Base-by-base conservation (phyloP, 306 rosid genomes). In the Casuarina equisetifolia region DNA sequence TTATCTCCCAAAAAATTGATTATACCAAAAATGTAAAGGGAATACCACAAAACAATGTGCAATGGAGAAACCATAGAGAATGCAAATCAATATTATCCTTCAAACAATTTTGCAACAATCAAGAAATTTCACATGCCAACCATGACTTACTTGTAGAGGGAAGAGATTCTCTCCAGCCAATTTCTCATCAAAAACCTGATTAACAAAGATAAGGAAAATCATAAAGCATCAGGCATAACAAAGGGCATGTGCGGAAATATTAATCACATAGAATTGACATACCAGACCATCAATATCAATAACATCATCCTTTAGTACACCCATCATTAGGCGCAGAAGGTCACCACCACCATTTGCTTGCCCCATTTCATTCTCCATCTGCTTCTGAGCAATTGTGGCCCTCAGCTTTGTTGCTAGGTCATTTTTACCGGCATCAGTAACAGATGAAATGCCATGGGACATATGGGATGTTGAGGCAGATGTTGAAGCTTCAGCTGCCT, bases 281-380 rank as follows among this genome's bases (percentile, higher is more conserved):
- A 92, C 99, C 97, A 96, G 80, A 81, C 96, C 92, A 87, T 91
- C 97, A 43, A 92, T 92, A 81, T 92, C 99, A 83, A 96, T 93
- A 38, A 85, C 97, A 74, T 92, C 94, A 76, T 92, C 96, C 88
- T 92, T 83, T 57, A 91, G 83, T 82, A 88, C 96, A 72, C 91
- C 97, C 84, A 96, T 92, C 97, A 96, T 88, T 52, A 92, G 89
- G 78, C 93, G 87, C 54, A 96, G 75, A 78, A 92, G 88, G 85
- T 90, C 90, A 79, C 96, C 96, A 61, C 99, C 93, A 78, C 82
- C 83, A 64, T 86, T 91, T 80, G 91, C 88, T 77, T 85, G 96
- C 58, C 89, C 97, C 88, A 85, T 86, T 80, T 91, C 98, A 82
- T 76, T 90, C 80, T 96, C 99, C 90, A 90, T 87, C 85, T 91